Evolutionary conservation across 805 yeast species (phyloP).

Genomic region (Metschnikowia kunwiensis): DNA sequence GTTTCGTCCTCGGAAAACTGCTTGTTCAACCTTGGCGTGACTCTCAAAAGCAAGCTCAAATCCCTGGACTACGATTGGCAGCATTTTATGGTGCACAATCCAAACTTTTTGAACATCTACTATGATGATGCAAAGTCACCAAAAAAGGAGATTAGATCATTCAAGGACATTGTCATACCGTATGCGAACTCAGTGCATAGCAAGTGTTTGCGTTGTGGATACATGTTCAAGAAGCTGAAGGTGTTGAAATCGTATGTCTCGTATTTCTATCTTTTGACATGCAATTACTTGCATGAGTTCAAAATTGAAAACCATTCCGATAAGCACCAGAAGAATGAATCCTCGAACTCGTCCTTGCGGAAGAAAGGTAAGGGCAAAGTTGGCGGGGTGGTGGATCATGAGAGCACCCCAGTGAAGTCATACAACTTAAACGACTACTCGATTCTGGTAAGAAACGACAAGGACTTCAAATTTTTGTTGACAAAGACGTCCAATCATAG

Average conservation of each 20-base stretch:
- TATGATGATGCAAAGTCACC: slow-evolving; percentile 15
- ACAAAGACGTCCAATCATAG: slow-evolving; percentile 25
- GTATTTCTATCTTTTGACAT: slow-evolving; percentile 38
- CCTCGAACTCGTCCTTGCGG: slow-evolving; percentile 11
- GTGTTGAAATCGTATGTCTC: slow-evolving; percentile 39
- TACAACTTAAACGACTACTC: slow-evolving; percentile 40
- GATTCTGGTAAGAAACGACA: slow-evolving; percentile 32
- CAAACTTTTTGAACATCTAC: slow-evolving; percentile 25
- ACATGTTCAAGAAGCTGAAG: slow-evolving; percentile 39
- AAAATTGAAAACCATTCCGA: slow-evolving; percentile 27
- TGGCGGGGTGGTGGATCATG: slow-evolving; percentile 40
- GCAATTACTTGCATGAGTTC: slow-evolving; percentile 44
- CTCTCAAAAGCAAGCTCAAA: slow-evolving; percentile 27
- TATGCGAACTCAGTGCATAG: slow-evolving; percentile 38
- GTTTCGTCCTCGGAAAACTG: slow-evolving; percentile 15
- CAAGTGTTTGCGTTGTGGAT: slow-evolving; percentile 39
- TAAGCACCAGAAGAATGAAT: slow-evolving; percentile 9
- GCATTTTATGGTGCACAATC: slow-evolving; percentile 33
- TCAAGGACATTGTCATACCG: slow-evolving; percentile 28
- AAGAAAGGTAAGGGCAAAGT: slow-evolving; percentile 30
- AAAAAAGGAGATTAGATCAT: slow-evolving; percentile 22
- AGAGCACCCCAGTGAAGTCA: slow-evolving; percentile 39
- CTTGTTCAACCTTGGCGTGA: slow-evolving; percentile 23
- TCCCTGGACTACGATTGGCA: slow-evolving; percentile 36
- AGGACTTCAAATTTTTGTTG: slow-evolving; percentile 34